Base-by-base conservation (phyloP, 768 basidiomycete genomes). In the Leccinum subgranulosum region DNA sequence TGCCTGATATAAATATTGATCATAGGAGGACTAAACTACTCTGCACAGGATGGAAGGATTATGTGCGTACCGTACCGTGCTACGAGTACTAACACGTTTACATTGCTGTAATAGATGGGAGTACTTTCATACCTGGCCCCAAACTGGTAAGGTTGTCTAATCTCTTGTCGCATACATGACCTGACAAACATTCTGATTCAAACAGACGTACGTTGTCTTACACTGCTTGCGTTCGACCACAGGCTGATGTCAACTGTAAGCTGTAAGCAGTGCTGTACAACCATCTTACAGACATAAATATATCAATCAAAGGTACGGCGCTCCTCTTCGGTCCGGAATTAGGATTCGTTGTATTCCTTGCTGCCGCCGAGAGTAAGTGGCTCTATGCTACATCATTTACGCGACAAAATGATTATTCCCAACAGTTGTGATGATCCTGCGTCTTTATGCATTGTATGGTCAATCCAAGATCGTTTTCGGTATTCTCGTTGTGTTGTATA, bases 371-470 rank as follows among this genome's bases (percentile, higher is more conserved):
- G 15, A 25, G 66, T 68, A 28, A 59, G 66, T 68, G 8, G 3
- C 8, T 5, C 0, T 6, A 14, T 55, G 11, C 3, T 33, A 3
- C 17, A 8, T 10, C 36, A 1, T n/a, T 3, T 6, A 21, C 49
- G 28, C 47, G 6, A 14, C 6, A 14, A 34, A 34, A 14, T 34
- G 14, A 34, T 34, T 15, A 21, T 7, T 1, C 10, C 31, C 1
- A 53, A 9, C 33, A 68, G 67, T 66, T 6, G 45, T 62, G 31
- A 68, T 68, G 67, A 62, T 68, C 46, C 25, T 68, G 6, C 62
- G 67, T 0, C 57, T 69, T 11, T 69, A 68, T 31, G 64, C 67
- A 23, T 54, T 69, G 57, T 68, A 68, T 28, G 17, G 36, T 21
- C 47, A 28, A 34, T 63, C 64, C 25, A 63, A 17, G 54, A 33